These are phyloP conservation scores for Medicago ruthenica DNA, from an alignment of 306 rosid species.

Conservation along the genomic window DNA sequence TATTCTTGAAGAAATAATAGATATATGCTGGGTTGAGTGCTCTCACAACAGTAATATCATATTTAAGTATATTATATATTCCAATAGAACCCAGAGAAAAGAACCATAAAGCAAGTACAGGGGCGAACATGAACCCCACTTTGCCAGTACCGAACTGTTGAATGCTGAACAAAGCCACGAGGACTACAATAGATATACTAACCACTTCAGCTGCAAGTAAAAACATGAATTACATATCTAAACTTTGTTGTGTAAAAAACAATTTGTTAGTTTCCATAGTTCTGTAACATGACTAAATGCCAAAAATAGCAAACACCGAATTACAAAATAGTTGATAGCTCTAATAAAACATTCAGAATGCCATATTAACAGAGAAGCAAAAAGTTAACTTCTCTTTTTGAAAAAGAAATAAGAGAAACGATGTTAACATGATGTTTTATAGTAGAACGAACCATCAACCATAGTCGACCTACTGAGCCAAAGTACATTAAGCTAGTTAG, in stretches of 20 bases:
- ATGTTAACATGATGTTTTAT: not conserved
- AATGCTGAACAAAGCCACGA: slow-evolving; percentile 78
- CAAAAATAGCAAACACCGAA: not conserved
- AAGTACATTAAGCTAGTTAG: not conserved
- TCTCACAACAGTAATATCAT: slow-evolving; percentile 73
- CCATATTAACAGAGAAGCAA: not conserved
- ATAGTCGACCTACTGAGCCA: not conserved
- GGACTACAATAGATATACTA: slow-evolving; percentile 66
- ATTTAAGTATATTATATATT: slow-evolving; percentile 67
- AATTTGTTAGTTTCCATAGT: slow-evolving; percentile 9
- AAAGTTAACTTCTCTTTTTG: not conserved
- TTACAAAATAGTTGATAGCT: not conserved
- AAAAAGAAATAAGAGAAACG: not conserved
- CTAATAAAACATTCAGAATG: not conserved
- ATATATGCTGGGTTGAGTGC: slow-evolving; percentile 94
- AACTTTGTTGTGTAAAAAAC: slow-evolving; percentile 30
- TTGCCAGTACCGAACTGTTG: slow-evolving; percentile 86
- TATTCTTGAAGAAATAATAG: slow-evolving; percentile 83
- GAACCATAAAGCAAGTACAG: slow-evolving; percentile 91
- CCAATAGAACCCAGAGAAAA: slow-evolving; percentile 86
- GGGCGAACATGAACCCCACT: slow-evolving; percentile 94
- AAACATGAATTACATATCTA: slow-evolving; percentile 40
- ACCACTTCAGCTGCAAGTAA: slow-evolving; percentile 74
- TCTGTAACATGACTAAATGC: slow-evolving; percentile 26
- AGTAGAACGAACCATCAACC: not conserved